Evolutionary conservation across 176 grass and related monocot genomes (phyloP).

Genomic region (Triticum urartu): DNA sequence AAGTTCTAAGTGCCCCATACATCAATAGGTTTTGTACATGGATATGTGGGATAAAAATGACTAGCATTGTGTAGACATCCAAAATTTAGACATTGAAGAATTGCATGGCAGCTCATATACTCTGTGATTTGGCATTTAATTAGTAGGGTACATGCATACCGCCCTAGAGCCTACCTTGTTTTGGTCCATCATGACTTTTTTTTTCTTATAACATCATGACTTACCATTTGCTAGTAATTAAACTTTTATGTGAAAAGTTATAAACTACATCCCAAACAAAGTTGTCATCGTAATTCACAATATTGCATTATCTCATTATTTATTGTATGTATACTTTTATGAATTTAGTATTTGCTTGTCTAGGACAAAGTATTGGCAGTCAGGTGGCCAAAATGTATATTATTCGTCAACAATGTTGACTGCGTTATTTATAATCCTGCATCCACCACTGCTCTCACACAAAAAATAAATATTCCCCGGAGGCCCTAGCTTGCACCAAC

Average conservation of each 20-base stretch:
- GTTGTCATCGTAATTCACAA: background rate
- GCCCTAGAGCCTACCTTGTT: background rate
- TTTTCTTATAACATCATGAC: background rate
- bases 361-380: background rate
- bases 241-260: background rate
- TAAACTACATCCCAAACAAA: background rate
- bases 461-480: background rate
- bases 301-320: background rate
- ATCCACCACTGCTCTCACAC: background rate
- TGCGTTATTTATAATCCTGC: background rate
- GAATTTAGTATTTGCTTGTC: background rate
- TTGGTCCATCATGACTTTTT: background rate
- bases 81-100: background rate
- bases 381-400: background rate
- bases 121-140: conserved; percentile 27
- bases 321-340: background rate
- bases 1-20: background rate
- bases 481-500: conserved; percentile 18
- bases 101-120: background rate
- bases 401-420: background rate
- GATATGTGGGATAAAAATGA: background rate
- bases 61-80: background rate
- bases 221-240: background rate
- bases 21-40: background rate
- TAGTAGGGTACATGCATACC: background rate